Conservation (phyloP, 164 flowering plant species). For the Berberis thunbergii region DNA sequence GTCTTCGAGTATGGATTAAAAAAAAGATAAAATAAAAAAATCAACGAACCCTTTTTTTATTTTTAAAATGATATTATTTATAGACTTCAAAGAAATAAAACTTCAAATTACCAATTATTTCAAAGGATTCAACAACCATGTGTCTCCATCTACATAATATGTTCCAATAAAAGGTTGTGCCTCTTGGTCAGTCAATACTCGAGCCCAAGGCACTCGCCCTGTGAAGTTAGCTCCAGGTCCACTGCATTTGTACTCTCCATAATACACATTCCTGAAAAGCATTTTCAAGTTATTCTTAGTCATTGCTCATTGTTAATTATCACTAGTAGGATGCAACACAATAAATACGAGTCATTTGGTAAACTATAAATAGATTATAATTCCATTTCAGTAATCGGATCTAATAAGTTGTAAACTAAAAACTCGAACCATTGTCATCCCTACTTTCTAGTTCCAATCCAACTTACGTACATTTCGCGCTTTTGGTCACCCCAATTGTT, state of each 20-base stretch:
- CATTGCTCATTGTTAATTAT: neutral
- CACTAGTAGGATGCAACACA: neutral
- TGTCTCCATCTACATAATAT: conserved; percentile 38
- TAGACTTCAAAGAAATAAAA: no score
- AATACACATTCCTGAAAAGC: conserved; percentile 39
- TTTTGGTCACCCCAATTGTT: conserved; percentile 50
- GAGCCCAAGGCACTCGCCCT: conserved; percentile 62
- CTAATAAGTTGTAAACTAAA: neutral
- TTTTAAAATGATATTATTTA: no score
- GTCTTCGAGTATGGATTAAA: no score
- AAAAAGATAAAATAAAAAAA: no score
- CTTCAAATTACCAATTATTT: no score
- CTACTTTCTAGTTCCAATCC: no score
- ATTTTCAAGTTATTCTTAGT: neutral
- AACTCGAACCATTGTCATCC: no score
- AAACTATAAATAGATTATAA: no score
- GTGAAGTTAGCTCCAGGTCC: conserved; percentile 57
- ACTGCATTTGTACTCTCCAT: conserved; percentile 75
- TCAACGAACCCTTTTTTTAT: no score
- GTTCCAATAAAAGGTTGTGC: conserved; percentile 49
- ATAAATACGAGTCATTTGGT: neutral
- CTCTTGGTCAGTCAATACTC: conserved; percentile 45
- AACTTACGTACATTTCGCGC: conserved; percentile 40
- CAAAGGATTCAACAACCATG: conserved; percentile 34
- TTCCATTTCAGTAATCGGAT: neutral